These are phyloP conservation scores for Pseudogymnoascus sp. DNA, from an alignment of 2,329 filamentous ascomycete species.

Conservation along the genomic window DNA sequence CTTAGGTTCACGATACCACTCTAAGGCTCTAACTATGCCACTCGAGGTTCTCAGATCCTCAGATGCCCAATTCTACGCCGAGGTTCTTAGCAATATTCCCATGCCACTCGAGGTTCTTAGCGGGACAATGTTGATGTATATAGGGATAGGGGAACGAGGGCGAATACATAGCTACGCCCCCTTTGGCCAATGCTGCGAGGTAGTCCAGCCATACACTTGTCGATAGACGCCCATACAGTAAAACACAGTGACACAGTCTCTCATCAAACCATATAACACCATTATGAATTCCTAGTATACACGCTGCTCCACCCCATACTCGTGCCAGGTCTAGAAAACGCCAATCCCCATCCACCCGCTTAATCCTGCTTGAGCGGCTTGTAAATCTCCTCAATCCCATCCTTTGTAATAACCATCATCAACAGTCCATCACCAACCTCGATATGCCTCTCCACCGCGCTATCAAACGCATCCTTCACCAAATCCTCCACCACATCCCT, in stretches of 20 bases:
- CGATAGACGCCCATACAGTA: not conserved
- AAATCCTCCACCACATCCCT: constrained; percentile 70
- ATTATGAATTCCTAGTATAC: constrained; percentile 4
- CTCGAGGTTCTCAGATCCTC: too few species aligned
- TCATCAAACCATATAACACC: not conserved
- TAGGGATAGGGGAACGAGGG: too few species aligned
- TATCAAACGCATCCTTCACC: constrained; percentile 96
- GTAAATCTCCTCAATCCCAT: constrained; percentile 81
- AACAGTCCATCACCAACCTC: constrained; percentile 96
- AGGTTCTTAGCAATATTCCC: too few species aligned
- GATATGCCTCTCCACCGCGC: constrained; percentile 96
- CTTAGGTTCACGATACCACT: too few species aligned
- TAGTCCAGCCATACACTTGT: not conserved
- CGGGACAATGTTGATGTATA: too few species aligned
- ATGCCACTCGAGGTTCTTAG: too few species aligned
- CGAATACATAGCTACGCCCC: too few species aligned
- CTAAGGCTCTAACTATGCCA: too few species aligned
- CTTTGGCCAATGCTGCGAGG: too few species aligned
- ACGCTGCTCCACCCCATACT: not conserved
- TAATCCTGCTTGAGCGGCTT: constrained; percentile 86
- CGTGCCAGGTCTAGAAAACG: constrained; percentile 7
- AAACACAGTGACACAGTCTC: not conserved
- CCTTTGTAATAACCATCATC: constrained; percentile 83
- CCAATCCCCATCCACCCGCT: not conserved
- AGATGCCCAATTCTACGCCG: too few species aligned